phyloP scores from a whole-genome alignment of 768 basidiomycete genomes.

The Kwoniella dendrophila region DNA sequence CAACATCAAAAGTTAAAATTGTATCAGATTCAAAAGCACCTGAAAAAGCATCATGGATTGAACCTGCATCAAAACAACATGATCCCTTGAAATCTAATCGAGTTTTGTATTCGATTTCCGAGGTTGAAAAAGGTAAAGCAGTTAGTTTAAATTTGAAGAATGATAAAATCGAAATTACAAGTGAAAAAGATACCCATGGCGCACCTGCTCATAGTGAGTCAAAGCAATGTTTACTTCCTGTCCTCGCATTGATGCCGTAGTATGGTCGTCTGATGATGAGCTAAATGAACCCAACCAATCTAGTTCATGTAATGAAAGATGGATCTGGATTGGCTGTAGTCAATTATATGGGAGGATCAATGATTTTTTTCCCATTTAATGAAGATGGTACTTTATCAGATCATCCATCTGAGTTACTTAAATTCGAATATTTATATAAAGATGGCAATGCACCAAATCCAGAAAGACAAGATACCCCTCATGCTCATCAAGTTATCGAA shows the following conservation, averaged over 20 bases:
- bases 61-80: conserved; percentile 62
- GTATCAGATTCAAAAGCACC: conserved; percentile 45
- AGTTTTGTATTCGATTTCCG: conserved; percentile 66
- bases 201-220: conserved; percentile 44
- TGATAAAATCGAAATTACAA: conserved; percentile 59
- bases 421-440: conserved; percentile 40
- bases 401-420: conserved; percentile 55
- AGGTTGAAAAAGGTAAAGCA: conserved; percentile 69
- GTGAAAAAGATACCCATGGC: conserved; percentile 34
- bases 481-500: conserved; percentile 36
- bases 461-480: conserved; percentile 49
- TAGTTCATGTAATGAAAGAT: conserved; percentile 65
- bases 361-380: conserved; percentile 65
- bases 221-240: not conserved
- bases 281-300: conserved; percentile 64
- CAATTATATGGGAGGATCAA: conserved; percentile 71
- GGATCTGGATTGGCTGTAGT: conserved; percentile 67
- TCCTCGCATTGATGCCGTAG: not conserved
- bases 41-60: conserved; percentile 71
- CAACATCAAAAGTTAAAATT: conserved; percentile 59
- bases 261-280: conserved; percentile 51
- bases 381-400: conserved; percentile 38
- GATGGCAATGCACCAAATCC: conserved; percentile 64
- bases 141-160: conserved; percentile 66
- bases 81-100: conserved; percentile 31